Evolutionary conservation across 768 basidiomycete species (phyloP).

Genomic region (Boletus barrowsii): DNA sequence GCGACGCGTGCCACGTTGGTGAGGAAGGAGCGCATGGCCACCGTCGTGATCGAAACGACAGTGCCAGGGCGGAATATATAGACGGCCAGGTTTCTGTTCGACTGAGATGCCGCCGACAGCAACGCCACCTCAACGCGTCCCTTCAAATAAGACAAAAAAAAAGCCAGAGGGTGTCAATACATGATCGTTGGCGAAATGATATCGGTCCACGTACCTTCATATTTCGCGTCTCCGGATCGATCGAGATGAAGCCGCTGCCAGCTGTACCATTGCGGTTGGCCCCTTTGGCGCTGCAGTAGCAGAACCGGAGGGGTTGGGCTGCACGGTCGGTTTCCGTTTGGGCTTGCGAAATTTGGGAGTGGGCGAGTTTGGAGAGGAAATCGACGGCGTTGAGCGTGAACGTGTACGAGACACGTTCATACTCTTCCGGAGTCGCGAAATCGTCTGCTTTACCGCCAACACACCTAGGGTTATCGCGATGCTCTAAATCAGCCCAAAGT

Average conservation of each 20-base stretch:
- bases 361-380: conserved; percentile 21
- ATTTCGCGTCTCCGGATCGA: conserved; percentile 18
- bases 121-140: conserved; percentile 22
- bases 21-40: conserved; percentile 22
- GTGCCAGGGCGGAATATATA: conserved; percentile 24
- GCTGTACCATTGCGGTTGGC: conserved; percentile 17
- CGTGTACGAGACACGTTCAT: conserved; percentile 25
- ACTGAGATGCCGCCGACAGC: conserved; percentile 13
- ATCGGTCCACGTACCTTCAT: conserved; percentile 21
- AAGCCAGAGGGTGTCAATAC: background rate
- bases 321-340: background rate
- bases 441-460: conserved; percentile 23
- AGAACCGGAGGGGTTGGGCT: conserved; percentile 20
- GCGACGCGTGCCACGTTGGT: conserved; percentile 19
- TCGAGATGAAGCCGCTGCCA: conserved; percentile 9
- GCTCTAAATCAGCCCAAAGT: conserved; percentile 1
- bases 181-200: no score
- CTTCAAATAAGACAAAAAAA: conserved; percentile 1
- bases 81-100: conserved; percentile 5
- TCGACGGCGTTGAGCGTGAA: conserved; percentile 22
- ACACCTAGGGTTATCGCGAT: conserved; percentile 11
- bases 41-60: background rate
- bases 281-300: conserved; percentile 27
- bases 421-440: conserved; percentile 22
- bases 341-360: conserved; percentile 1